These are phyloP conservation scores for Boletus reticulatus DNA, from an alignment of 768 basidiomycete genomes.

Conservation along the genomic window DNA sequence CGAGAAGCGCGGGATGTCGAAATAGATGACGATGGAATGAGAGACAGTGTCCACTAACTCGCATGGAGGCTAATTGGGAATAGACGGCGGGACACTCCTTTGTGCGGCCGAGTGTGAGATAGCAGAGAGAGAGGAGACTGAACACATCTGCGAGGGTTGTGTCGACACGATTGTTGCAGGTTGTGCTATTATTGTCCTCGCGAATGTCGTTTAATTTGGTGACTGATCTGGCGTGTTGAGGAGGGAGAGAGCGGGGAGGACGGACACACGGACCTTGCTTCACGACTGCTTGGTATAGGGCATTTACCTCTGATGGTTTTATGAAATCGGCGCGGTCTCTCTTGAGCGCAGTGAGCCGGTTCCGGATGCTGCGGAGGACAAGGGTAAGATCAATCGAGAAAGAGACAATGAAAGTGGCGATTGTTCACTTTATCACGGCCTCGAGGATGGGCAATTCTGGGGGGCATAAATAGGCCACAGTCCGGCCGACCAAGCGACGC, in stretches of 20 bases:
- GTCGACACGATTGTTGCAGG: conserved; percentile 88
- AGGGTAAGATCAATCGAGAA: conserved; percentile 18
- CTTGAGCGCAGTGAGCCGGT: conserved; percentile 91
- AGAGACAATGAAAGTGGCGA: too few relatives aligned
- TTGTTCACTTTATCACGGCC: conserved; percentile 77
- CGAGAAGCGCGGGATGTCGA: neutral
- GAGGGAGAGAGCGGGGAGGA: neutral
- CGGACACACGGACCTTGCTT: conserved; percentile 70
- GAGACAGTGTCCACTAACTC: conserved; percentile 56
- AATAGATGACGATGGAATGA: neutral
- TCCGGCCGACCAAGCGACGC: neutral
- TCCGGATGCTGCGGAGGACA: conserved; percentile 69
- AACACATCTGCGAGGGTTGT: conserved; percentile 96
- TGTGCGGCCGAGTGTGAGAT: conserved; percentile 96
- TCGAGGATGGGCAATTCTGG: conserved; percentile 93
- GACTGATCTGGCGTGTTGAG: conserved; percentile 44
- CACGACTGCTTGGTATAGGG: conserved; percentile 88
- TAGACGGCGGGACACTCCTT: conserved; percentile 93
- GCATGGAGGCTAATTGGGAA: conserved; percentile 93
- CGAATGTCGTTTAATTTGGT: conserved; percentile 90
- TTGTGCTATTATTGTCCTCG: conserved; percentile 60
- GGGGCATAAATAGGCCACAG: conserved; percentile 25
- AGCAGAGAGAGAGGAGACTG: conserved; percentile 92
- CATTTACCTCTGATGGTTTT: conserved; percentile 89
- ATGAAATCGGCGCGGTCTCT: conserved; percentile 92